Evolutionary conservation across 257 asterid species (phyloP), one percentile per base, ranked within the genome.

Genomic region (Linderniella brevidens): DNA sequence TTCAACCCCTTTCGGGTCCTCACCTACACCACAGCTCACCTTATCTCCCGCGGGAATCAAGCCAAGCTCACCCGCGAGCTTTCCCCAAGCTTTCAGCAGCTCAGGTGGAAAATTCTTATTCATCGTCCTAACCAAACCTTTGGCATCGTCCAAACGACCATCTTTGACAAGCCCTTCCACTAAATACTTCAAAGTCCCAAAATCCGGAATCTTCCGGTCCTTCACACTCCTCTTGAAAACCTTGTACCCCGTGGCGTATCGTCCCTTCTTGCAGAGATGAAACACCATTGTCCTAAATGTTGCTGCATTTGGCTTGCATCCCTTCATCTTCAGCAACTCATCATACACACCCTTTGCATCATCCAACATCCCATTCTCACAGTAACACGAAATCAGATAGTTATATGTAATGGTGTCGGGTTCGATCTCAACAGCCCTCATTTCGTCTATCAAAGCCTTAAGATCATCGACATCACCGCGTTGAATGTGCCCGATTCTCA

Each of bases 371-470:
- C 70, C 75, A 44, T 69, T 80, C 49, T 19, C 39, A 53, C 73
- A 71, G 56, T 83, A 80, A 65, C 77, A 58, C 47, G 78, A 80
- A 59, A 87, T 69, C 81, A 87, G 65, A 65, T 78, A 87, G 66
- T 76, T 80, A 43, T 61, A 78, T 48, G 64, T 80, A 46, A 76
- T 67, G 0, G 64, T 50, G 46, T 87, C 93, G 0, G 90, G 95
- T 52, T 66, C 61, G 35, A 87, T 48, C 53, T 78, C 93, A 0
- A 49, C 56, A 47, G 43, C 58, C 32, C 48, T 52, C 88, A 87
- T 76, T 55, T 87, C 90, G 61, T 76, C 92, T 4, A 87, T 80
- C 56, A 87, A 48, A 10, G 49, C 66, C 73, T 66, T 70, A 41
- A 80, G 69, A 5, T 39, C 56, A 32, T 78, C 90, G 0, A 72